A percentile compares a stretch with the other conserved stretches of the same genome.
Evolutionary conservation across 768 basidiomycete species (phyloP).

Genomic region (Mycena maculata): DNA sequence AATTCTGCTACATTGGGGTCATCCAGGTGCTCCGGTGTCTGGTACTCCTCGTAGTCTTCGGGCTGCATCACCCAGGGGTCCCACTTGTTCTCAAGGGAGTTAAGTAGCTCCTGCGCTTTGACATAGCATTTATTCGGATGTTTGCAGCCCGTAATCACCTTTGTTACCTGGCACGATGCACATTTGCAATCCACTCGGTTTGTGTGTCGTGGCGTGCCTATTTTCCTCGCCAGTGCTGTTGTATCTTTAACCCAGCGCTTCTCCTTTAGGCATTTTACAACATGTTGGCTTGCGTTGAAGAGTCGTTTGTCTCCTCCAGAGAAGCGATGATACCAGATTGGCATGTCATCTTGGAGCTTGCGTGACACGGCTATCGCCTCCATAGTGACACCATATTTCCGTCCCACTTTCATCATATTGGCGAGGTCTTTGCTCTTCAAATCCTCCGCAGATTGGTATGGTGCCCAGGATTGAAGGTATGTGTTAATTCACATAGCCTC

Average conservation of each 20-base stretch:
- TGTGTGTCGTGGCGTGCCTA: no score
- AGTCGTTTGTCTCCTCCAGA: background rate
- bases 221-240: no score
- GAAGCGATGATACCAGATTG: slow-evolving; percentile 18
- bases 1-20: background rate
- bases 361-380: background rate
- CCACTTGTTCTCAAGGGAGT: no score
- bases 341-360: background rate
- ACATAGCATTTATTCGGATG: slow-evolving; percentile 9
- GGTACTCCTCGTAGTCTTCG: slow-evolving; percentile 9
- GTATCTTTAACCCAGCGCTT: no score
- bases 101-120: background rate
- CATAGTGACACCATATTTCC: background rate
- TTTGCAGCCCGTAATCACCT: background rate
- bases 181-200: no score
- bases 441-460: no score
- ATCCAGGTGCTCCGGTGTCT: background rate
- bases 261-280: no score
- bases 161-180: background rate
- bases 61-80: slow-evolving; percentile 8
- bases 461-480: no score
- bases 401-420: slow-evolving; percentile 7
- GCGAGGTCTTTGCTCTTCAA: no score
- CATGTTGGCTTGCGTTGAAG: background rate
- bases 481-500: no score